Evolutionary conservation across 257 asterid species (phyloP).

Genomic region (Solanum boliviense): DNA sequence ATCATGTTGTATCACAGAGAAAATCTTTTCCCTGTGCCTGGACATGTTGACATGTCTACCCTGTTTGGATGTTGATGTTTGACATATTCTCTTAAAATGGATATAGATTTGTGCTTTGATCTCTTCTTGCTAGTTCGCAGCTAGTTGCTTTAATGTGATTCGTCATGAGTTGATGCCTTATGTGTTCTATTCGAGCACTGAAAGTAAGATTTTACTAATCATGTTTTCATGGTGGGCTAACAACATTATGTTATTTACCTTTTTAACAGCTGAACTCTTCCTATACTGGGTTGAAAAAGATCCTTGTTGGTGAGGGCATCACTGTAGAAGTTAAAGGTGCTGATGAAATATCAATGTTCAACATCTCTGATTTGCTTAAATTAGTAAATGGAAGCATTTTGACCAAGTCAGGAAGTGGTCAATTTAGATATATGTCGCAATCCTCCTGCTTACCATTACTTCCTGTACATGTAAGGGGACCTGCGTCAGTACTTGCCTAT

Average conservation of each 20-base stretch:
- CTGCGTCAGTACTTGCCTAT: conserved; percentile 57
- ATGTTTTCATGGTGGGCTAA: neutral
- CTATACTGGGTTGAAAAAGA: conserved; percentile 43
- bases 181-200: neutral
- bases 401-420: conserved; percentile 5
- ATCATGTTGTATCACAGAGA: neutral
- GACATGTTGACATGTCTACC: neutral
- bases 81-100: neutral
- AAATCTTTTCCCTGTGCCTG: neutral
- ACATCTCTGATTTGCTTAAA: conserved; percentile 18
- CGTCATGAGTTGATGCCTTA: neutral
- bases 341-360: conserved; percentile 44
- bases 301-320: conserved; percentile 69
- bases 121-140: neutral
- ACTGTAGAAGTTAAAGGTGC: conserved; percentile 59
- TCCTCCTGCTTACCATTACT: conserved; percentile 35
- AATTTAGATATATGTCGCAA: conserved; percentile 20
- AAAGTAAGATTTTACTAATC: neutral
- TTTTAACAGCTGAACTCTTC: conserved; percentile 42
- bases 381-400: conserved; percentile 17
- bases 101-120: neutral
- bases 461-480: conserved; percentile 42
- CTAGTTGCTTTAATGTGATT: neutral
- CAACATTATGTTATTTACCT: neutral
- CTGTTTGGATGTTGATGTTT: neutral